Percentiles rank a stretch among this genome's conserved stretches.
These are phyloP conservation scores for Trematosphaeria pertusa DNA, from an alignment of 2,329 filamentous ascomycete genomes.

Conservation along the genomic window DNA sequence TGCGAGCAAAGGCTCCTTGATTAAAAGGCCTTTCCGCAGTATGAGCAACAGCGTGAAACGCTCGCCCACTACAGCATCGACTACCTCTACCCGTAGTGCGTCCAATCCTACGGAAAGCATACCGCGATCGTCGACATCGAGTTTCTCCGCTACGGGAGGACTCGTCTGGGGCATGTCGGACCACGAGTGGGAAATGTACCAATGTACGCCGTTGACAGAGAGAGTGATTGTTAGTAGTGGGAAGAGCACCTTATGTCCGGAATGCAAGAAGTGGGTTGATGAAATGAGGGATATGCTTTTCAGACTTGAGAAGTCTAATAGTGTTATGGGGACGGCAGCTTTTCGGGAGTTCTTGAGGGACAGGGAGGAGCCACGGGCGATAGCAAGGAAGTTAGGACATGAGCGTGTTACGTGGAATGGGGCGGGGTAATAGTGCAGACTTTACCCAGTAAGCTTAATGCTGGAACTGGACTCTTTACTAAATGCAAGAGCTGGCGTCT, in stretches of 20 bases:
- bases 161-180: slow-evolving; percentile 20
- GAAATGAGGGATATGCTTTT: slow-evolving; percentile 41
- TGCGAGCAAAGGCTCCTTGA: too few species aligned
- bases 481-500: too few species aligned
- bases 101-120: too few species aligned
- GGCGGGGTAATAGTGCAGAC: slow-evolving; percentile 31
- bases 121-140: too few species aligned
- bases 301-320: slow-evolving; percentile 38
- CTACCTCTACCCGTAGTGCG: too few species aligned
- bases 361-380: slow-evolving; percentile 26
- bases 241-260: slow-evolving; percentile 36
- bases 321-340: slow-evolving; percentile 35
- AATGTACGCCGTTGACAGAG: slow-evolving; percentile 25
- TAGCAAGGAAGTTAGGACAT: slow-evolving; percentile 6
- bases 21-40: too few species aligned
- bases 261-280: slow-evolving; percentile 33
- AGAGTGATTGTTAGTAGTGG: slow-evolving; percentile 30
- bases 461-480: too few species aligned
- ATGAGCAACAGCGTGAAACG: too few species aligned
- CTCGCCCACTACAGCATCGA: too few species aligned
- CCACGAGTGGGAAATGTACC: slow-evolving; percentile 27
- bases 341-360: slow-evolving; percentile 40
- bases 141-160: too few species aligned
- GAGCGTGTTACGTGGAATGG: slow-evolving; percentile 4
- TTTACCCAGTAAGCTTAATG: too few species aligned